These are phyloP conservation scores for Monosporascus cannonballus DNA, from an alignment of 2,329 filamentous ascomycete genomes.

Conservation along the genomic window DNA sequence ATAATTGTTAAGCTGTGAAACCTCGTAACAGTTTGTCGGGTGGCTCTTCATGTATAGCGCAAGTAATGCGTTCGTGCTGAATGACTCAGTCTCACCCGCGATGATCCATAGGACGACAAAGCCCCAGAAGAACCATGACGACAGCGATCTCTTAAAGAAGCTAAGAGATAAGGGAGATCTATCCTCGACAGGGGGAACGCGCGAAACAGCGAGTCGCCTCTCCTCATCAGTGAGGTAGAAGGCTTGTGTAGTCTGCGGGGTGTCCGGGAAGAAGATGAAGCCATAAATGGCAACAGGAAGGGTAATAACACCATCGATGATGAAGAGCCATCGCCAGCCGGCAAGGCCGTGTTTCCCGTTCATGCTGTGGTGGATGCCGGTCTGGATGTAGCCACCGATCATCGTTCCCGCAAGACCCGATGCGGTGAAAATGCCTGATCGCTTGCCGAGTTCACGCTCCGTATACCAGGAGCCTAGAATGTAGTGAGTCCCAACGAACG, in stretches of 20 bases:
- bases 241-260: slow-evolving; percentile 42
- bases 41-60: slow-evolving; percentile 44
- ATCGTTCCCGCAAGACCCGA: slow-evolving; percentile 55
- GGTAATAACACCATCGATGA: slow-evolving; percentile 48
- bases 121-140: slow-evolving; percentile 59
- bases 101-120: slow-evolving; percentile 64
- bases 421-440: slow-evolving; percentile 54
- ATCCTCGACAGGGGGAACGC: slow-evolving; percentile 33
- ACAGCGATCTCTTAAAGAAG: slow-evolving; percentile 50
- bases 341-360: slow-evolving; percentile 42
- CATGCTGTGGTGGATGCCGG: slow-evolving; percentile 39
- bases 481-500: slow-evolving; percentile 53
- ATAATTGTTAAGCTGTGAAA: slow-evolving; percentile 50
- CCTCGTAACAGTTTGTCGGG: slow-evolving; percentile 35
- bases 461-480: slow-evolving; percentile 58
- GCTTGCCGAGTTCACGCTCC: slow-evolving; percentile 53
- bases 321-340: slow-evolving; percentile 51
- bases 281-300: slow-evolving; percentile 51
- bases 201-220: slow-evolving; percentile 29
- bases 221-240: slow-evolving; percentile 38
- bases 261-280: slow-evolving; percentile 47
- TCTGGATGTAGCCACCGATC: slow-evolving; percentile 58
- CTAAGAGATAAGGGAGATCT: slow-evolving; percentile 38
- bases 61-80: slow-evolving; percentile 57
- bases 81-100: slow-evolving; percentile 65